These are phyloP conservation scores for Withania somnifera DNA, from an alignment of 305 asterid genomes.

Conservation along the genomic window DNA sequence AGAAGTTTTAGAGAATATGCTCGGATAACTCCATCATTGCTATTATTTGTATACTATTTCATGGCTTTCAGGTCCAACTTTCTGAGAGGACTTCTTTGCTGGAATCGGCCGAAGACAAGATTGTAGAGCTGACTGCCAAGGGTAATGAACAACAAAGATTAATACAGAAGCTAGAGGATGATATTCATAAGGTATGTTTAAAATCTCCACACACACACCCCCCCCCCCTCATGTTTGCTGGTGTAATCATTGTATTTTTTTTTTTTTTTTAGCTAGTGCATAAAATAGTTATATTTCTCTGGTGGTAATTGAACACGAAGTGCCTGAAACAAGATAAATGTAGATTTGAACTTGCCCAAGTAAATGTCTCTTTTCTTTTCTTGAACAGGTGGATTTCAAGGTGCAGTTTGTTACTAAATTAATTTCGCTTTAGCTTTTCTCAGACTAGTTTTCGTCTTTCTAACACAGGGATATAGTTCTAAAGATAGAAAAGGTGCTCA, in stretches of 20 bases:
- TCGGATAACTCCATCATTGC: not conserved
- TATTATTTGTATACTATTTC: not conserved
- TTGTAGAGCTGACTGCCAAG: conserved; percentile 55
- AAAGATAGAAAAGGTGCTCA: conserved; percentile 54
- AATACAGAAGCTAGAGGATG: conserved; percentile 97
- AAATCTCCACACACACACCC: not conserved
- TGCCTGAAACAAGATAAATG: not conserved
- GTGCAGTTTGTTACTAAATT: conserved; percentile 5
- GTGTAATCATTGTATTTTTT: not conserved
- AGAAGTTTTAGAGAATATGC: not conserved
- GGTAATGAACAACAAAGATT: conserved; percentile 71
- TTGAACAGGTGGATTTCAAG: not conserved
- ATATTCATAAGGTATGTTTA: conserved; percentile 63
- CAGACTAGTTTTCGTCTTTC: conserved; percentile 5
- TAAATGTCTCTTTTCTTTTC: not conserved
- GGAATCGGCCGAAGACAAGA: conserved; percentile 73
- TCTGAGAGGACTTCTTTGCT: conserved; percentile 68
- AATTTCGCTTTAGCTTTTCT: not conserved
- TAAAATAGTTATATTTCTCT: not conserved
- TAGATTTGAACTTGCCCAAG: not conserved
- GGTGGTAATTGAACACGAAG: not conserved
- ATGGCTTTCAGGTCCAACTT: conserved; percentile 60
- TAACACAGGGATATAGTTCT: conserved; percentile 80
- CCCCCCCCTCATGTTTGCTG: not conserved
- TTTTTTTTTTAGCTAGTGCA: not conserved